Percentiles rank a stretch among this genome's conserved stretches.
These are phyloP conservation scores for Colletotrichum endophyticum DNA, from an alignment of 2,329 filamentous ascomycete species.

Conservation along the genomic window DNA sequence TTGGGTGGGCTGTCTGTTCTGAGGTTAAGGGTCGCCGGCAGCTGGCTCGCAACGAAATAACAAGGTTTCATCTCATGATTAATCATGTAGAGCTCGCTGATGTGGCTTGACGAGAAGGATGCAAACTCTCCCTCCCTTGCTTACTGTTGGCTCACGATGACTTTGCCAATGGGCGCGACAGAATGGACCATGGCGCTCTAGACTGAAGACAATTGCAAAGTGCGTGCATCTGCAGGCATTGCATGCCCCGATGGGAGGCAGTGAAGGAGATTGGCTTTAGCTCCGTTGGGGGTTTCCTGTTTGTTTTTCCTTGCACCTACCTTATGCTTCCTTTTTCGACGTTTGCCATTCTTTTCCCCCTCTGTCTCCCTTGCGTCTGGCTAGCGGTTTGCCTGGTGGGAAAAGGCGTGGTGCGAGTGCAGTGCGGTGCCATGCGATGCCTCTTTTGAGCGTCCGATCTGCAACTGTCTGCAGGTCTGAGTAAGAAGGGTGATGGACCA, in stretches of 20 bases:
- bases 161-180: background rate
- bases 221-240: background rate
- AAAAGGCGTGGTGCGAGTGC: background rate
- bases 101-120: background rate
- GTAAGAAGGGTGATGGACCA: background rate
- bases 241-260: background rate
- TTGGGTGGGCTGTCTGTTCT: background rate
- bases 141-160: background rate
- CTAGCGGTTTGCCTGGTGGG: background rate
- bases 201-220: slow-evolving; percentile 2
- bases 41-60: slow-evolving; percentile 14
- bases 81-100: background rate
- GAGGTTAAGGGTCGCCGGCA: background rate
- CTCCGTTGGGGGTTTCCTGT: background rate
- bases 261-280: background rate
- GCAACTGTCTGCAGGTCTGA: background rate
- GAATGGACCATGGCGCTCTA: background rate
- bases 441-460: background rate
- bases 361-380: background rate
- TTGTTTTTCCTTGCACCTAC: background rate
- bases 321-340: background rate
- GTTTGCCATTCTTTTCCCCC: background rate
- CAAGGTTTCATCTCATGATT: slow-evolving; percentile 14
- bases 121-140: slow-evolving; percentile 8
- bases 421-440: background rate